phyloP scores from a whole-genome alignment of 371 early-diverging fungal genomes.

The Mucor mucedo region DNA sequence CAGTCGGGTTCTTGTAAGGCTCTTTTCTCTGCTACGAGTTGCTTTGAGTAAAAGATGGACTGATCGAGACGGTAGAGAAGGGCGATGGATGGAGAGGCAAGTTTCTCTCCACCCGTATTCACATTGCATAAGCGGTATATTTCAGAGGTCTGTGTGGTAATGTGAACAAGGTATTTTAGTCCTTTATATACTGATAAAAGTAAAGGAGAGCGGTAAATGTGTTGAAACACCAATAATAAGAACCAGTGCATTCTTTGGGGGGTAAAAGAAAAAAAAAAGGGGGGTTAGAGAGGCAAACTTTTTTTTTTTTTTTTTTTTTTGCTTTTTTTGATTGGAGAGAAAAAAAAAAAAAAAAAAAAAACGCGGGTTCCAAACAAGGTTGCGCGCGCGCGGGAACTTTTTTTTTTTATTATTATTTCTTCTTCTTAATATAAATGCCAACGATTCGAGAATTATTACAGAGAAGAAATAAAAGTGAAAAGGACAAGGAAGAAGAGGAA shows the following conservation, averaged over 20 bases:
- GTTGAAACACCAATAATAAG: slow-evolving; percentile 51
- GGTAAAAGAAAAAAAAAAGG: background rate
- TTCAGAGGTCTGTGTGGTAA: slow-evolving; percentile 63
- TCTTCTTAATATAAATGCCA: background rate
- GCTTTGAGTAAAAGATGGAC: slow-evolving; percentile 60
- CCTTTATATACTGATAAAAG: slow-evolving; percentile 57
- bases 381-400: background rate
- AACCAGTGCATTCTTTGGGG: slow-evolving; percentile 44
- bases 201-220: slow-evolving; percentile 56
- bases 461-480: background rate
- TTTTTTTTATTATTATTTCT: background rate
- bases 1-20: slow-evolving; percentile 51
- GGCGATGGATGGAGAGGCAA: background rate
- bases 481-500: slow-evolving; percentile 11
- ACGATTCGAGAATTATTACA: background rate
- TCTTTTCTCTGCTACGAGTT: slow-evolving; percentile 54
- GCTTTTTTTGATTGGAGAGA: background rate
- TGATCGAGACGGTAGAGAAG: slow-evolving; percentile 39
- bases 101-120: slow-evolving; percentile 15
- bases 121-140: slow-evolving; percentile 64
- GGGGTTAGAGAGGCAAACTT: background rate
- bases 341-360: no score
- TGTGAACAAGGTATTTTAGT: slow-evolving; percentile 56
- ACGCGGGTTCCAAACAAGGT: background rate
- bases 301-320: background rate